These are phyloP conservation scores for Nannochloropsis oceanica DNA, from an alignment of 108 stramenopile species.

Conservation along the genomic window DNA sequence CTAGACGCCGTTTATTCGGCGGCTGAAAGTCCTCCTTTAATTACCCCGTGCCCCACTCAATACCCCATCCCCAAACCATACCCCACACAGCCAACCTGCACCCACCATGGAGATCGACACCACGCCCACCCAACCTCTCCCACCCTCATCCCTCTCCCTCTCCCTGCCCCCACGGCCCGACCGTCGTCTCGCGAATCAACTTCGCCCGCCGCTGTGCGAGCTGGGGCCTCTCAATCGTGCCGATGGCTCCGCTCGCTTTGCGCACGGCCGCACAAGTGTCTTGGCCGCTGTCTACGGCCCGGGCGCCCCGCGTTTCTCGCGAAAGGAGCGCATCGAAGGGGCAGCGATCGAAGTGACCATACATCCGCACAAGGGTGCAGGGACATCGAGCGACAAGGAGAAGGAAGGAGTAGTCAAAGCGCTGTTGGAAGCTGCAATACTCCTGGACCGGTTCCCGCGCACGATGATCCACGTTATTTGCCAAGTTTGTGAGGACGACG, in stretches of 20 bases:
- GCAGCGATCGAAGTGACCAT: constrained; percentile 24
- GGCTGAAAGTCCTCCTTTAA: no score
- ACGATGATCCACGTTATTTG: constrained; percentile 53
- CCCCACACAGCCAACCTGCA: no score
- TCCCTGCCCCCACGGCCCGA: constrained; percentile 1
- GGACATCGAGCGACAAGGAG: constrained; percentile 28
- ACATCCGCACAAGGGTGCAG: constrained; percentile 8
- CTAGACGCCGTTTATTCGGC: no score
- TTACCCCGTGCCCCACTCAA: no score
- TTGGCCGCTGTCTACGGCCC: constrained; percentile 73
- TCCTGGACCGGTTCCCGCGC: constrained; percentile 45
- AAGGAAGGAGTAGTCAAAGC: constrained; percentile 45
- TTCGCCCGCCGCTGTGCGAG: constrained; percentile 68
- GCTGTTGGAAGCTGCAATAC: constrained; percentile 44
- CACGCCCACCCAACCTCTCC: not conserved
- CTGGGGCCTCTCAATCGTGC: constrained; percentile 55
- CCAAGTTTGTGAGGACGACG: constrained; percentile 56
- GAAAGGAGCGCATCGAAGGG: constrained; percentile 40
- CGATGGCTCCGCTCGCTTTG: constrained; percentile 66
- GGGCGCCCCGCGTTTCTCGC: constrained; percentile 49
- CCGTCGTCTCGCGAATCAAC: constrained; percentile 6
- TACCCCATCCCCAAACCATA: no score
- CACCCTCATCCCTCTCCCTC: not conserved
- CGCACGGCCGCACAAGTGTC: constrained; percentile 61
- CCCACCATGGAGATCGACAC: not conserved